Evolutionary conservation across 2,329 filamentous ascomycete species (phyloP).

Genomic region (Aureobasidium uvarum): DNA sequence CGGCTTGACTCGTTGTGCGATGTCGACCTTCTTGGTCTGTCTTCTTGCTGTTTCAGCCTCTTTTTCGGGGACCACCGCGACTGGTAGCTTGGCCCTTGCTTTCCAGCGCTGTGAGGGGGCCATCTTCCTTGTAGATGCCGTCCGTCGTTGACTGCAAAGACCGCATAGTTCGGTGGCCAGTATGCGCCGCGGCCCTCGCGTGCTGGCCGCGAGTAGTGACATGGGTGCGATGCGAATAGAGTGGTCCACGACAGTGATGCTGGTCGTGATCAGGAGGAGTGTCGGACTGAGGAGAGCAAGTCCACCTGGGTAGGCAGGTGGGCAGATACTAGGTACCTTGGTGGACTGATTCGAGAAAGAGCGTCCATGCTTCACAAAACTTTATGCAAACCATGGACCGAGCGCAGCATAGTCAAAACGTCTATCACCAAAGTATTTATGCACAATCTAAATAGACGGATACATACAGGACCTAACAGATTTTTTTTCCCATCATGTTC

Average conservation of each 20-base stretch:
- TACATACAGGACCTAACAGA: neutral
- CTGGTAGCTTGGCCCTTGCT: neutral
- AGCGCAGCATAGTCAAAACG: neutral
- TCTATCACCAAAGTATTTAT: conserved; percentile 3
- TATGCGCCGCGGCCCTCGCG: conserved; percentile 9
- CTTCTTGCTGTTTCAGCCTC: neutral
- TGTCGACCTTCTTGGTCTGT: neutral
- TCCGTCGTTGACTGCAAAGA: neutral
- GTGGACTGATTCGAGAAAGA: neutral
- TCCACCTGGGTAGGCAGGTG: too few species aligned
- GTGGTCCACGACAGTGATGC: neutral
- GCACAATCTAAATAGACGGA: conserved; percentile 1
- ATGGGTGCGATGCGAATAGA: neutral
- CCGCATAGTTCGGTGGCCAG: neutral
- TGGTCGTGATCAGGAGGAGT: neutral
- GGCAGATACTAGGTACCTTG: neutral
- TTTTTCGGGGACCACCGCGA: neutral
- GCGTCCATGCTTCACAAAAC: neutral
- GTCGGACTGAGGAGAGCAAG: too few species aligned
- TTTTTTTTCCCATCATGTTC: neutral
- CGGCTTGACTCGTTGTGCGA: neutral
- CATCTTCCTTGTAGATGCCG: neutral
- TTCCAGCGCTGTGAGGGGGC: neutral
- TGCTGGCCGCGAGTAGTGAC: conserved; percentile 7
- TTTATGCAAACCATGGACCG: neutral